These are phyloP conservation scores for Entomortierella parvispora DNA, from an alignment of 192 early-diverging fungal species.

Conservation along the genomic window DNA sequence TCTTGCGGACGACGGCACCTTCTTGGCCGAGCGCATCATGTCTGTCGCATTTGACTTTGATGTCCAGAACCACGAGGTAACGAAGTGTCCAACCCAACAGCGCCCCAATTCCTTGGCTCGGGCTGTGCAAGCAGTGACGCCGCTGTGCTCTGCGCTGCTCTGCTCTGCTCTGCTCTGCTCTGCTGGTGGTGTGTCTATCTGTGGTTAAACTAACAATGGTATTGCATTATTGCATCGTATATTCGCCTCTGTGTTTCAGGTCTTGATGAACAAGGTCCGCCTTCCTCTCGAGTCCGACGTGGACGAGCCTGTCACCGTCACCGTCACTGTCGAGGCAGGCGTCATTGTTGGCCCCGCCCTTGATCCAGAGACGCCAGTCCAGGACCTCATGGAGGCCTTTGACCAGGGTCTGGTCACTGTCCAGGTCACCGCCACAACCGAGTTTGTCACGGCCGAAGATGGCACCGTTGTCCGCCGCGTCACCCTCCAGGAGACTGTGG, in stretches of 20 bases:
- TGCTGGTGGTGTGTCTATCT: too few species aligned
- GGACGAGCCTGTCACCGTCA: slow-evolving; percentile 34
- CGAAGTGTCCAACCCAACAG: background rate
- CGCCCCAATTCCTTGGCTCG: background rate
- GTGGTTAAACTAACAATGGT: background rate
- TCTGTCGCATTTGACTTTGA: slow-evolving; percentile 69
- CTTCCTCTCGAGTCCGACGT: slow-evolving; percentile 52
- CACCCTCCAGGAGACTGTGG: slow-evolving; percentile 55
- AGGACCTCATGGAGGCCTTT: slow-evolving; percentile 58
- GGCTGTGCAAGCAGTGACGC: too few species aligned
- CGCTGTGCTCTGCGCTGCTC: too few species aligned
- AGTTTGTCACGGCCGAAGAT: slow-evolving; percentile 54
- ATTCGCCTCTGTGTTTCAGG: too few species aligned
- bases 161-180: background rate
- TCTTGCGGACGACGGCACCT: slow-evolving; percentile 63
- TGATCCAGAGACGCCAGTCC: slow-evolving; percentile 52
- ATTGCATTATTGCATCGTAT: slow-evolving; percentile 8
- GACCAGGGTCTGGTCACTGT: slow-evolving; percentile 65
- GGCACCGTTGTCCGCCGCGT: slow-evolving; percentile 60
- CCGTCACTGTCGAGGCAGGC: slow-evolving; percentile 31
- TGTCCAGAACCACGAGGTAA: slow-evolving; percentile 62
- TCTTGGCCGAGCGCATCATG: slow-evolving; percentile 66
- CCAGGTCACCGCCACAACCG: slow-evolving; percentile 57
- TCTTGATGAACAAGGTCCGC: slow-evolving; percentile 62
- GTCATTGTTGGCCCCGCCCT: slow-evolving; percentile 52